A percentile compares a stretch with the other conserved stretches of the same genome.
Evolutionary conservation across 176 grass and related monocot species (phyloP).

Genomic region (Aegilops longissima): DNA sequence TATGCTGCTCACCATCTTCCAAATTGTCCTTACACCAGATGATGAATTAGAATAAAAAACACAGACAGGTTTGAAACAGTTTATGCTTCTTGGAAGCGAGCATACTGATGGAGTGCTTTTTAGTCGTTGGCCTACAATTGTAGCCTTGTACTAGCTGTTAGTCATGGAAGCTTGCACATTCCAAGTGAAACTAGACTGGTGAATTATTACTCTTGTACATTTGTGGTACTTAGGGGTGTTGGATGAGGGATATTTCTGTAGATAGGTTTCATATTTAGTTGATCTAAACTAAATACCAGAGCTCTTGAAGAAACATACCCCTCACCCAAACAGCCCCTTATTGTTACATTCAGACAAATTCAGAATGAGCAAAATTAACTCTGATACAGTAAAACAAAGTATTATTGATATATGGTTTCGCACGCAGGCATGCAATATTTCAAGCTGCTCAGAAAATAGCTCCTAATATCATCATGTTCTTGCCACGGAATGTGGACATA

Average conservation of each 20-base stretch:
- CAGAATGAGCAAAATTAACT: background rate
- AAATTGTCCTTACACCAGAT: background rate
- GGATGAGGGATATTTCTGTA: background rate
- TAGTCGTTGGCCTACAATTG: background rate
- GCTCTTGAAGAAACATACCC: background rate
- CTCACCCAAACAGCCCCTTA: background rate
- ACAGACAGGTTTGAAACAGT: background rate
- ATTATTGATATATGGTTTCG: background rate
- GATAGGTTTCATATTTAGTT: background rate
- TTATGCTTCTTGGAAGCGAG: background rate
- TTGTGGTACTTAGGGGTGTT: background rate
- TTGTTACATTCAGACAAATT: background rate
- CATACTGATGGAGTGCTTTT: background rate
- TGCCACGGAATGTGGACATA: slow-evolving; percentile 60
- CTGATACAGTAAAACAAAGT: background rate
- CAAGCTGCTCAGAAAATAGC: slow-evolving; percentile 60
- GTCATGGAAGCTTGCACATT: background rate
- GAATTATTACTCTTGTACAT: background rate
- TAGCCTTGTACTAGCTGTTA: background rate
- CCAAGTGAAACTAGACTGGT: background rate
- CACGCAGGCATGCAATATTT: slow-evolving; percentile 44
- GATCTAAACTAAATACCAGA: background rate
- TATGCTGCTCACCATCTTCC: slow-evolving; percentile 13
- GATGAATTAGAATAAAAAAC: background rate
- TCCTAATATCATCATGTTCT: slow-evolving; percentile 61